Percentiles rank a stretch among this genome's conserved stretches.
Evolutionary conservation across 306 rosid species (phyloP).

Genomic region (Cercis canadensis): DNA sequence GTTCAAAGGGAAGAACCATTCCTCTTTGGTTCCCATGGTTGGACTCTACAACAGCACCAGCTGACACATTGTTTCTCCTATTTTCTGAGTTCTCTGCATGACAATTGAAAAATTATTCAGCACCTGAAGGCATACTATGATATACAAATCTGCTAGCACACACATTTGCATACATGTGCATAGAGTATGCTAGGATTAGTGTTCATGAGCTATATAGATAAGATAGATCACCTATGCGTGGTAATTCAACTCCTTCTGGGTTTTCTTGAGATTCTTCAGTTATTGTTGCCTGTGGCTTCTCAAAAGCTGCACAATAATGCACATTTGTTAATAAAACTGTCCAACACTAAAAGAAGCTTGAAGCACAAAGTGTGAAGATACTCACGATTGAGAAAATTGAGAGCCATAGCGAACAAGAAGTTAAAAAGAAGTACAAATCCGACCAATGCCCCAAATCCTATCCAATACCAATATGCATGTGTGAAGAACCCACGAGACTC

Average conservation of each 20-base stretch:
- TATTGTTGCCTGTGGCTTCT: slow-evolving; percentile 40
- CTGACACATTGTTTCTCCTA: slow-evolving; percentile 7
- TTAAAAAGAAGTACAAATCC: slow-evolving; percentile 50
- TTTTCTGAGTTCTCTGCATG: slow-evolving; percentile 38
- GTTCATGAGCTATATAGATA: slow-evolving; percentile 3
- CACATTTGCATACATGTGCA: background rate
- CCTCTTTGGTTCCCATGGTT: slow-evolving; percentile 43
- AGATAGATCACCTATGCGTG: slow-evolving; percentile 38
- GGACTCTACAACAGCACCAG: slow-evolving; percentile 20
- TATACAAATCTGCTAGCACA: background rate
- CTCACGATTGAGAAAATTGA: slow-evolving; percentile 55
- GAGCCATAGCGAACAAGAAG: slow-evolving; percentile 45
- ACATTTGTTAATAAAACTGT: slow-evolving; percentile 6
- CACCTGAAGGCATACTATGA: background rate
- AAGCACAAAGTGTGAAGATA: slow-evolving; percentile 27
- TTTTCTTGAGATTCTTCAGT: slow-evolving; percentile 38
- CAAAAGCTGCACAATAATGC: slow-evolving; percentile 45
- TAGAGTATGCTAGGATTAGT: slow-evolving; percentile 3
- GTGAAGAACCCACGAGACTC: slow-evolving; percentile 54
- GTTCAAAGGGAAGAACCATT: slow-evolving; percentile 74
- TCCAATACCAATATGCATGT: slow-evolving; percentile 65
- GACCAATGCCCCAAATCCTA: slow-evolving; percentile 53
- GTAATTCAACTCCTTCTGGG: slow-evolving; percentile 31
- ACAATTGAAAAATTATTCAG: slow-evolving; percentile 11
- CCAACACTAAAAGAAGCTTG: slow-evolving; percentile 5